These are phyloP conservation scores for Aspergillus cavernicola DNA, from an alignment of 495 filamentous ascomycete species.

Conservation along the genomic window DNA sequence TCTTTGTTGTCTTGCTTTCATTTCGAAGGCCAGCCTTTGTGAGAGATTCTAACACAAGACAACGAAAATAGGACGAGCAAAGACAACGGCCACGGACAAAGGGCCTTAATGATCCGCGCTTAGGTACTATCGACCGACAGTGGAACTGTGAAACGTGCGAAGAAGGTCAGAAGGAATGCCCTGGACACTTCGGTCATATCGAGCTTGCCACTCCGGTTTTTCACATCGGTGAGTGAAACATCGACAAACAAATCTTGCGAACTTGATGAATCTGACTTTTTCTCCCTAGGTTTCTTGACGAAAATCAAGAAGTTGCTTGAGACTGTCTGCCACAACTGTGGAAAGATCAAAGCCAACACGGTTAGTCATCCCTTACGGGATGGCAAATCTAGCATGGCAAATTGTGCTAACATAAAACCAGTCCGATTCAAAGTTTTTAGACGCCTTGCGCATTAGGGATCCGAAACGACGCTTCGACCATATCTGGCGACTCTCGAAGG, in stretches of 20 bases:
- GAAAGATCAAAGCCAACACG: conserved; percentile 89
- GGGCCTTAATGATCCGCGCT: conserved; percentile 88
- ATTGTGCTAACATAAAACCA: conserved; percentile 64
- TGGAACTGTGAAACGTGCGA: conserved; percentile 93
- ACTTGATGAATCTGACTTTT: conserved; percentile 29
- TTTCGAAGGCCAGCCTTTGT: not conserved
- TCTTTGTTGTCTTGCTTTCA: conserved; percentile 10
- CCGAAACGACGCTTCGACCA: conserved; percentile 89
- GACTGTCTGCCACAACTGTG: conserved; percentile 96
- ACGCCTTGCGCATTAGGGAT: conserved; percentile 78
- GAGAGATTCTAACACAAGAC: conserved; percentile 21
- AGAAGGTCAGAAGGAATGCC: conserved; percentile 90
- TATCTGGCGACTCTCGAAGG: conserved; percentile 85
- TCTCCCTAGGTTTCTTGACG: conserved; percentile 72
- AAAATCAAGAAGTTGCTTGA: conserved; percentile 98
- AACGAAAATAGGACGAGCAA: conserved; percentile 66
- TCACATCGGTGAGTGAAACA: conserved; percentile 61
- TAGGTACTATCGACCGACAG: conserved; percentile 91
- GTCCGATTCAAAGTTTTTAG: conserved; percentile 77
- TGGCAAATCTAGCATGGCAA: conserved; percentile 46
- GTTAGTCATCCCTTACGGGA: conserved; percentile 70
- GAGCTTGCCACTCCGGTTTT: conserved; percentile 93
- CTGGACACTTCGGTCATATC: conserved; percentile 96
- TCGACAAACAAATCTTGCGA: not conserved
- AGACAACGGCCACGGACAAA: conserved; percentile 79